Evolutionary conservation across 768 basidiomycete species (phyloP).

Genomic region (Kwoniella sp.): DNA sequence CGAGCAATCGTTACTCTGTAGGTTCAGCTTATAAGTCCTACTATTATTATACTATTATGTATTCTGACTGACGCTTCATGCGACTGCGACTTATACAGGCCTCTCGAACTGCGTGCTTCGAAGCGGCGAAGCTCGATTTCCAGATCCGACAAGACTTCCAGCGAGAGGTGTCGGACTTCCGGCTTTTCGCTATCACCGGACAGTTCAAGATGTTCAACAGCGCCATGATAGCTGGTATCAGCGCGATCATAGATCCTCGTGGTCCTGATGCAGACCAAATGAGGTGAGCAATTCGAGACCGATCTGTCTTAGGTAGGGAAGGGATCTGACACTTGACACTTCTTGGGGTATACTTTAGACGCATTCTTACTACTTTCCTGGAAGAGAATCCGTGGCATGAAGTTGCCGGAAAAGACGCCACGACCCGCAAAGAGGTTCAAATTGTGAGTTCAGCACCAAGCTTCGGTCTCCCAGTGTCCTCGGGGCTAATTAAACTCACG

Average conservation of each 20-base stretch:
- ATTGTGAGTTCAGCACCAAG: constrained; percentile 46
- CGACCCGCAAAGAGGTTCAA: constrained; percentile 52
- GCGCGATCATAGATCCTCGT: constrained; percentile 54
- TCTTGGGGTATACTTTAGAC: constrained; percentile 29
- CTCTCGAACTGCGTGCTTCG: constrained; percentile 84
- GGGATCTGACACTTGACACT: constrained; percentile 5
- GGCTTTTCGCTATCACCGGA: constrained; percentile 39
- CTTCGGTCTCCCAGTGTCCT: neutral
- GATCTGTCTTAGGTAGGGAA: neutral
- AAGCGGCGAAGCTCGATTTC: constrained; percentile 87
- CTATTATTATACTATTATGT: neutral
- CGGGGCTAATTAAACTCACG: too few relatives aligned
- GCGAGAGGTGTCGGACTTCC: constrained; percentile 45
- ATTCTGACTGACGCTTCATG: neutral
- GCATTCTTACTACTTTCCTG: constrained; percentile 51
- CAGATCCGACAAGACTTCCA: constrained; percentile 58
- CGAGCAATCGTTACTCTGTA: constrained; percentile 84
- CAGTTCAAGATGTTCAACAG: constrained; percentile 55
- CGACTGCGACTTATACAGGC: constrained; percentile 56
- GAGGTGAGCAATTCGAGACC: constrained; percentile 30
- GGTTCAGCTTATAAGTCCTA: constrained; percentile 64
- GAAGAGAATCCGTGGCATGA: constrained; percentile 52
- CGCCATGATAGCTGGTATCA: constrained; percentile 56
- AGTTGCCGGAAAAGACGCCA: constrained; percentile 46
- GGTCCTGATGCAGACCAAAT: constrained; percentile 53